These are phyloP conservation scores for Debaryomyces maramus DNA, from an alignment of 805 yeast genomes.

Conservation along the genomic window DNA sequence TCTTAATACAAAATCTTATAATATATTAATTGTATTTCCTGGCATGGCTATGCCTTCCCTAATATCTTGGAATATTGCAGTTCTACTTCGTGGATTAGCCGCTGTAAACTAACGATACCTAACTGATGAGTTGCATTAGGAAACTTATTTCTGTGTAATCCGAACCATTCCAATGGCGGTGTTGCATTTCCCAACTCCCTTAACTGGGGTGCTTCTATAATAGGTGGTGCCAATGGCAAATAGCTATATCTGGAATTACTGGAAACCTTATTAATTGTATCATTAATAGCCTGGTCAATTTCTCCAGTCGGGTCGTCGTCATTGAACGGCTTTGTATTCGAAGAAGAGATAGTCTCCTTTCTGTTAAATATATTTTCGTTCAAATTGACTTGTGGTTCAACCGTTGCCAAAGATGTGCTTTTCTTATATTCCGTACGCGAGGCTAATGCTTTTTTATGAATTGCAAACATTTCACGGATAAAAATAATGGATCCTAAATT, in stretches of 20 bases:
- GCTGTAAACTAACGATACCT: constrained; percentile 71
- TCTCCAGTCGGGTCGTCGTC: constrained; percentile 21
- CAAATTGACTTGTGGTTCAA: constrained; percentile 12
- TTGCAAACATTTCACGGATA: constrained; percentile 88
- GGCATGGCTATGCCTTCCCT: constrained; percentile 36
- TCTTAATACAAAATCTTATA: constrained; percentile 1
- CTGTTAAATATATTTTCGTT: constrained; percentile 12
- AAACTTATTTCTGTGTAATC: constrained; percentile 80
- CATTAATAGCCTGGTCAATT: constrained; percentile 38
- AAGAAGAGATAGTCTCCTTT: constrained; percentile 4
- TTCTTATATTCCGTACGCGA: constrained; percentile 49
- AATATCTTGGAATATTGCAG: constrained; percentile 48
- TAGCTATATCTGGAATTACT: constrained; percentile 50
- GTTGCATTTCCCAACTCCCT: constrained; percentile 95
- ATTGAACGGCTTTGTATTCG: constrained; percentile 10
- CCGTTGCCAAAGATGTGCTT: constrained; percentile 10
- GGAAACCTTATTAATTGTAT: constrained; percentile 38
- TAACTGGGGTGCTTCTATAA: constrained; percentile 85
- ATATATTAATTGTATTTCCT: not conserved
- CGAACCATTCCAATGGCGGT: constrained; percentile 98
- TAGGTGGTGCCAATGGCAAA: constrained; percentile 68
- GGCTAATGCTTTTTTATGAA: constrained; percentile 72
- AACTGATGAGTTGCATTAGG: constrained; percentile 86
- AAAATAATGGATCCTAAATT: constrained; percentile 88
- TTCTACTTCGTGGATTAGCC: constrained; percentile 69